A percentile compares a stretch with the other conserved stretches of the same genome.
phyloP scores from a whole-genome alignment of 495 filamentous ascomycete species.

The Aspergillus kassunensis region DNA sequence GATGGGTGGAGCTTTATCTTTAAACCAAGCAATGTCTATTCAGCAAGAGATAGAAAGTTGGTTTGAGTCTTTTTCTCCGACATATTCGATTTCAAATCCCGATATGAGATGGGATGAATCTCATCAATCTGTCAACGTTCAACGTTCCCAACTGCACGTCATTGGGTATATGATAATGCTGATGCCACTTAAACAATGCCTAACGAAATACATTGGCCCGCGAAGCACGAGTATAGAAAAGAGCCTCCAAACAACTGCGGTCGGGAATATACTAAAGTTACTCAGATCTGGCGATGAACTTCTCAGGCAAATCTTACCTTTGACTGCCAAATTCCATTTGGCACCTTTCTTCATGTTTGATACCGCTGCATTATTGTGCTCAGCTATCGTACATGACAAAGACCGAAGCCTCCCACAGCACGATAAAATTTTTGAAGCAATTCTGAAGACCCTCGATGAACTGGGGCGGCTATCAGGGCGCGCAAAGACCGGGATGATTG shows the following conservation, averaged over 20 bases:
- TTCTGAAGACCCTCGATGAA: conserved; percentile 34
- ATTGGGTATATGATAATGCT: conserved; percentile 45
- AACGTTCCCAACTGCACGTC: conserved; percentile 47
- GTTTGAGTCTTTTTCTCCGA: conserved; percentile 36
- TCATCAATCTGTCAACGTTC: conserved; percentile 39
- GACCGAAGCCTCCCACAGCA: conserved; percentile 37
- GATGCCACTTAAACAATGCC: conserved; percentile 38
- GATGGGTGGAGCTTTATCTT: conserved; percentile 7
- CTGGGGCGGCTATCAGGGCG: conserved; percentile 32
- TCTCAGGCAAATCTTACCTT: conserved; percentile 38
- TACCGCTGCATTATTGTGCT: conserved; percentile 45
- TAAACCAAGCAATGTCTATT: conserved; percentile 15
- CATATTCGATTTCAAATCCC: conserved; percentile 35
- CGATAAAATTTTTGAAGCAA: conserved; percentile 35
- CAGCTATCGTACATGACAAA: conserved; percentile 48
- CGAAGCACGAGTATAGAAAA: conserved; percentile 24
- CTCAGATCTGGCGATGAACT: conserved; percentile 38
- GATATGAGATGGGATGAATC: conserved; percentile 45
- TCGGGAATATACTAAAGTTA: conserved; percentile 38
- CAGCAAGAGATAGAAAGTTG: conserved; percentile 36
- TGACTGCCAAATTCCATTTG: conserved; percentile 47
- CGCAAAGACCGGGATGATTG: conserved; percentile 30
- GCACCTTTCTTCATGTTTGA: conserved; percentile 53
- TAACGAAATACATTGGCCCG: conserved; percentile 24
- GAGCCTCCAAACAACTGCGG: conserved; percentile 31